Conservation (phyloP, 1,284 basidiomycete species). For the Dichomitus squalens region DNA sequence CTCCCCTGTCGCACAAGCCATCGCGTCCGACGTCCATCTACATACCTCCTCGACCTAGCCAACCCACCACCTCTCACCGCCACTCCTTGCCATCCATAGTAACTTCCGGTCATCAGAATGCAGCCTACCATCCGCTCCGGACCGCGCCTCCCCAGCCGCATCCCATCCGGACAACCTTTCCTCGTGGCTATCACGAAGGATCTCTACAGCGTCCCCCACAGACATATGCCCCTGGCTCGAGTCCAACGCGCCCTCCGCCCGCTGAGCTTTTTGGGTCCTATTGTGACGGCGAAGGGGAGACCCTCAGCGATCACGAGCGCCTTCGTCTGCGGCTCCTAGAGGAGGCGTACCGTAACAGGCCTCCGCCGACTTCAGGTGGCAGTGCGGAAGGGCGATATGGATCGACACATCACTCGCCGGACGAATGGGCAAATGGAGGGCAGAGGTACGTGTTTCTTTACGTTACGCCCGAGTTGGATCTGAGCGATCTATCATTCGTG, state of each 20-base stretch:
- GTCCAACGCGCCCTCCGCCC: not conserved
- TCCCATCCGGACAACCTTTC: slow-evolving; percentile 1
- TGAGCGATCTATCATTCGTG: not conserved
- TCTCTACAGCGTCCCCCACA: slow-evolving; percentile 3
- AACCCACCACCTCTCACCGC: not conserved
- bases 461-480: not conserved
- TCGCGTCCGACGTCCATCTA: slow-evolving; percentile 3
- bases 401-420: slow-evolving; percentile 9
- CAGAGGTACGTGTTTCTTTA: slow-evolving; percentile 5
- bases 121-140: slow-evolving; percentile 5
- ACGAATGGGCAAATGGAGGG: slow-evolving; percentile 13
- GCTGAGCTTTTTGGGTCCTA: slow-evolving; percentile 13
- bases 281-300: slow-evolving; percentile 13
- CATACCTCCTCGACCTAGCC: not conserved
- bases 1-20: slow-evolving; percentile 7
- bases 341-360: slow-evolving; percentile 14
- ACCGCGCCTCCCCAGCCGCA: slow-evolving; percentile 12
- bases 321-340: slow-evolving; percentile 20
- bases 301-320: slow-evolving; percentile 16
- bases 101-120: not conserved
- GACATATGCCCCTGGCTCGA: slow-evolving; percentile 2
- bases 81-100: not conserved
- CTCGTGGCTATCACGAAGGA: not conserved
- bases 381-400: slow-evolving; percentile 2
- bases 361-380: not conserved